Conservation (phyloP, 331 rosid genomes). For the Quercus tomentella region DNA sequence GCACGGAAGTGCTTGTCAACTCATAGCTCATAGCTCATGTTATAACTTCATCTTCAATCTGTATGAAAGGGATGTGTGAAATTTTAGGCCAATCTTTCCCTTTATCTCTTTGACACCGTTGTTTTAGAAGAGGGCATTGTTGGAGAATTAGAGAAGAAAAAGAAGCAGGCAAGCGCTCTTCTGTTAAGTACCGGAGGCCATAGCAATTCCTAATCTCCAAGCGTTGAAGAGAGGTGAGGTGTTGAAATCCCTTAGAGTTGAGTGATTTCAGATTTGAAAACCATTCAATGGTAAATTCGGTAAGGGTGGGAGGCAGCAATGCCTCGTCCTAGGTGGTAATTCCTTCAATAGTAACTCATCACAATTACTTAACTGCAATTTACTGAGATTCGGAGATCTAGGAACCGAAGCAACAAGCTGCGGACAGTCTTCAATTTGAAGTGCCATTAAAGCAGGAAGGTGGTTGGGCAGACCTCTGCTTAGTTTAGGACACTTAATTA, state of each 20-base stretch:
- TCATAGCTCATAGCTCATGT: background rate
- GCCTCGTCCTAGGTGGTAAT: background rate
- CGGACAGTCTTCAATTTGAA: background rate
- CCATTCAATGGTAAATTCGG: background rate
- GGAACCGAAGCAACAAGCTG: background rate
- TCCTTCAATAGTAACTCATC: too few relatives aligned
- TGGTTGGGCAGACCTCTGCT: background rate
- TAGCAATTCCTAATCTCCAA: accelerated
- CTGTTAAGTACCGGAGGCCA: too few relatives aligned
- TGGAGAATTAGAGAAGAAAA: background rate
- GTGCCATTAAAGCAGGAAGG: constrained; percentile 14
- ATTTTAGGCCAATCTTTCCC: constrained; percentile 10
- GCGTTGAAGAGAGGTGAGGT: constrained; percentile 10
- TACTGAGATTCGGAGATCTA: background rate
- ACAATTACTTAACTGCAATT: too few relatives aligned
- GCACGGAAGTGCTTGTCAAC: too few relatives aligned
- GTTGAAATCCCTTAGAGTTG: background rate
- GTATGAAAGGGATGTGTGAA: background rate
- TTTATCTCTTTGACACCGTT: background rate
- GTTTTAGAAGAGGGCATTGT: background rate
- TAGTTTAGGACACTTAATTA: background rate
- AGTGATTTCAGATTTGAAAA: background rate
- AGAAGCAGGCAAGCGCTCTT: too few relatives aligned
- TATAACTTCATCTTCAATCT: background rate
- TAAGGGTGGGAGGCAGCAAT: constrained; percentile 11